Base-by-base conservation (phyloP, 371 early-diverging fungal species). In the Mucor racemosus region DNA sequence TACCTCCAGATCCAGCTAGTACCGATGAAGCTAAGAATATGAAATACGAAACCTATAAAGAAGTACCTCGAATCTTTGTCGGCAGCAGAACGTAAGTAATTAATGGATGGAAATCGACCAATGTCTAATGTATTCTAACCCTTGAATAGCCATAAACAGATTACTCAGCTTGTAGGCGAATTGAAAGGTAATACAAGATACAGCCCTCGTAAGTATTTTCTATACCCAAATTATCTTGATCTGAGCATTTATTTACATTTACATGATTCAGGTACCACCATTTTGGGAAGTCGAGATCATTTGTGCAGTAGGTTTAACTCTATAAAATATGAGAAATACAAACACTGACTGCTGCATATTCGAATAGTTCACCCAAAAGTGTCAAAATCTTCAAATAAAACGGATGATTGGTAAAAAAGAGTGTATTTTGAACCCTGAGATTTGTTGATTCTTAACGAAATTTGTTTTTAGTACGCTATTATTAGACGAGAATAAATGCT, bases 221-320 rank as follows among this genome's bases (percentile, higher is more conserved):
- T 0, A 13, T 35, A n/a, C 31, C 33, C 9, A 26, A 39, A 31
- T 6, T 14, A 34, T 15, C 0, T n/a, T 36, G 13, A 26, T 15
- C 10, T 1, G 3, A 34, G 14, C 17, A 63, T 34, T 11, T 17
- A 19, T 11, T 38, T 11, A 5, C 38, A 38, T 38, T 26, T 13
- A 3, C 53, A 0, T 17, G 7, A 0, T 61, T 40, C 57, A 86
- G 84, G 67, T 44, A 87, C 84, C 77, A 76, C 78, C 0, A 70
- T 88, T 10, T 67, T 86, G 6, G 86, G 84, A n/a, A 83, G 86
- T 65, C 80, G 88, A 15, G 84, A 83, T 0, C 86, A 86, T 17
- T 68, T 84, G 31, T 88, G 88, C 57, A 75, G 80, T 77, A 75
- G 69, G 48, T 50, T 33, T 10, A 1, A 2, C 17, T 17, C 6